Evolutionary conservation across 768 basidiomycete genomes (phyloP).

Genomic region (Lentinula lateritia): DNA sequence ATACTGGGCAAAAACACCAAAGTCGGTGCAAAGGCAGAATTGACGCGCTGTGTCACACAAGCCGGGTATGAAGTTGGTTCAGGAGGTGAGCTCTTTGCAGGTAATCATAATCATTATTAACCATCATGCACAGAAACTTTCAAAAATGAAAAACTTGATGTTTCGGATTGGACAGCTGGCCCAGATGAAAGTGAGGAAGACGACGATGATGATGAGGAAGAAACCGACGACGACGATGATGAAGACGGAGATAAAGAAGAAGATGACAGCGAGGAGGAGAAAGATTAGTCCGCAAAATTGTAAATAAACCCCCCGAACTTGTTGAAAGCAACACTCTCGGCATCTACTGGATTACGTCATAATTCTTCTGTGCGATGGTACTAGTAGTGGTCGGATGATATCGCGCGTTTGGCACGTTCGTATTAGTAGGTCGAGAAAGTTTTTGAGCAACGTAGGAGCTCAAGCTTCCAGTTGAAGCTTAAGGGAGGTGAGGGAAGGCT

Average conservation of each 20-base stretch:
- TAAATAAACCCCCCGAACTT: no score
- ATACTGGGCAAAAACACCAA: slow-evolving; percentile 72
- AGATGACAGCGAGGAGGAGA: background rate
- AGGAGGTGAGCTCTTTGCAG: slow-evolving; percentile 39
- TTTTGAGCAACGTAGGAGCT: no score
- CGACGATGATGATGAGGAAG: slow-evolving; percentile 12
- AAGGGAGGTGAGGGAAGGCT: no score
- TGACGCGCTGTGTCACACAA: slow-evolving; percentile 66
- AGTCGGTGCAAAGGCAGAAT: slow-evolving; percentile 64
- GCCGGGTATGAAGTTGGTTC: slow-evolving; percentile 69
- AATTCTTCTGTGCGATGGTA: no score
- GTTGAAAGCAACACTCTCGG: no score
- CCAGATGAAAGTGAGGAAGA: slow-evolving; percentile 19
- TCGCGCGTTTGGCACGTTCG: no score
- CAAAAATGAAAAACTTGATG: slow-evolving; percentile 52
- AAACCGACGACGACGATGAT: slow-evolving; percentile 9
- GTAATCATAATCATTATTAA: background rate
- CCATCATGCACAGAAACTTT: slow-evolving; percentile 34
- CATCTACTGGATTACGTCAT: no score
- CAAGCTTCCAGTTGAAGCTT: no score
- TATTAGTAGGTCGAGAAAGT: no score
- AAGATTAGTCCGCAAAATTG: background rate
- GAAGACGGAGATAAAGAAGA: background rate
- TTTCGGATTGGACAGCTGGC: slow-evolving; percentile 46
- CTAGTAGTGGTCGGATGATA: no score